These are phyloP conservation scores for Mortierella hygrophila DNA, from an alignment of 192 early-diverging fungal genomes.

Conservation along the genomic window DNA sequence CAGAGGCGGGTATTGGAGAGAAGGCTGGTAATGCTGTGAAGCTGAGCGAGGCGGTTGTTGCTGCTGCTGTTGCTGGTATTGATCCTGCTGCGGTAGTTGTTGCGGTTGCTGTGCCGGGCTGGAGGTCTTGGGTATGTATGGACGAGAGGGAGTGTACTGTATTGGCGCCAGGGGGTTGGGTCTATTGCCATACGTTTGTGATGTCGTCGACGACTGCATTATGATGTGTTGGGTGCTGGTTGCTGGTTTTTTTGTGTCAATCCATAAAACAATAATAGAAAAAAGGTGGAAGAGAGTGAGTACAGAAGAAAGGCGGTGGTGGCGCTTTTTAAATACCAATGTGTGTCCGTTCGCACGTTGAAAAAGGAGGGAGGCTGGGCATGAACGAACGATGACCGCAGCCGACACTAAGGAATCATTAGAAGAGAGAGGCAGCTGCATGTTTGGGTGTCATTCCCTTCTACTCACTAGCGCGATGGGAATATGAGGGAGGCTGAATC, in stretches of 20 bases:
- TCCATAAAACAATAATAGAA: neutral
- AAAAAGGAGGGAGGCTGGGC: neutral
- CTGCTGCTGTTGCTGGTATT: constrained; percentile 4
- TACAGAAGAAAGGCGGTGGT: neutral
- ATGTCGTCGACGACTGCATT: neutral
- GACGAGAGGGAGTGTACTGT: neutral
- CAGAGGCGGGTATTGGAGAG: neutral
- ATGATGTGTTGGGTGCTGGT: neutral
- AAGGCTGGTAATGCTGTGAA: constrained; percentile 21
- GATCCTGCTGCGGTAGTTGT: neutral
- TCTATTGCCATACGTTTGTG: constrained; percentile 6
- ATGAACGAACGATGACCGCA: constrained; percentile 15
- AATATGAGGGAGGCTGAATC: neutral
- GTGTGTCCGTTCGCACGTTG: neutral
- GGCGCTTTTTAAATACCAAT: neutral
- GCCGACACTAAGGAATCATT: neutral
- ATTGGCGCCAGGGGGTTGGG: constrained; percentile 1
- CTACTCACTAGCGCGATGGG: neutral
- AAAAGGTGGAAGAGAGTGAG: neutral
- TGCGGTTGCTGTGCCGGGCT: neutral
- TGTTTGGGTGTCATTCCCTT: neutral
- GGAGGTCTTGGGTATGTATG: neutral
- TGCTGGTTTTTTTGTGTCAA: neutral
- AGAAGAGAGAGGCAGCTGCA: neutral
- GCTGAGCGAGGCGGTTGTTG: constrained; percentile 5